A percentile compares a stretch with the other conserved stretches of the same genome.
Evolutionary conservation across 1,284 basidiomycete genomes (phyloP).

Genomic region (Thecaphora frezii): DNA sequence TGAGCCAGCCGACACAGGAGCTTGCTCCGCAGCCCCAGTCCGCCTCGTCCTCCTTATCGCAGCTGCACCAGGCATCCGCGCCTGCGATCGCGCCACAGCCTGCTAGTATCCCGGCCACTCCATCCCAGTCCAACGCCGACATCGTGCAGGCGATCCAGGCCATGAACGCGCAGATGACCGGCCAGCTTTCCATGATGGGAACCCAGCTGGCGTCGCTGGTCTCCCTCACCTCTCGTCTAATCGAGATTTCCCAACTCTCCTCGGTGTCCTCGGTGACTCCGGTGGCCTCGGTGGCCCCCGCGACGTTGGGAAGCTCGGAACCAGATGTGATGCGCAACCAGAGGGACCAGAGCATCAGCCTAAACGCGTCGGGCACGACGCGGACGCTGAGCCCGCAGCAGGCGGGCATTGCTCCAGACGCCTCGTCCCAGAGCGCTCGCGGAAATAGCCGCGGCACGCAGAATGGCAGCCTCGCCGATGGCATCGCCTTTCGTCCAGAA

Average conservation of each 20-base stretch:
- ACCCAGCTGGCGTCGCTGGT: slow-evolving; percentile 30
- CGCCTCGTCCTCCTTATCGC: slow-evolving; percentile 3
- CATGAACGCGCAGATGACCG: slow-evolving; percentile 29
- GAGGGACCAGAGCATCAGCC: background rate
- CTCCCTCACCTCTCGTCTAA: slow-evolving; percentile 30
- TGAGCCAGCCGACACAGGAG: slow-evolving; percentile 19
- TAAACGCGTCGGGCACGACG: background rate
- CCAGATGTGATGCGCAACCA: background rate
- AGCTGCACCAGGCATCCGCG: slow-evolving; percentile 7
- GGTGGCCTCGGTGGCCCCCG: too few species aligned
- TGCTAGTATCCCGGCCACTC: slow-evolving; percentile 4
- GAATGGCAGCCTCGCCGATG: background rate
- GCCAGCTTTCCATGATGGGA: slow-evolving; percentile 31
- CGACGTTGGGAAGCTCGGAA: background rate
- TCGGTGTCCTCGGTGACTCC: background rate
- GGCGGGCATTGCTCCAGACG: background rate
- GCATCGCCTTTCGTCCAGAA: slow-evolving; percentile 9
- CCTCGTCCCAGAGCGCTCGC: too few species aligned
- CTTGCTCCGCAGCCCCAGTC: slow-evolving; percentile 18
- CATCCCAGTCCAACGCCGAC: slow-evolving; percentile 14
- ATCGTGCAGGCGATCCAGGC: slow-evolving; percentile 31
- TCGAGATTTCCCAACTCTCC: slow-evolving; percentile 27
- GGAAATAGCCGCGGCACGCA: background rate
- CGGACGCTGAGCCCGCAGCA: too few species aligned
- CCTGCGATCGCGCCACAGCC: background rate